phyloP scores from a whole-genome alignment of 148 eudicot genomes.

The Nepenthes gracilis region DNA sequence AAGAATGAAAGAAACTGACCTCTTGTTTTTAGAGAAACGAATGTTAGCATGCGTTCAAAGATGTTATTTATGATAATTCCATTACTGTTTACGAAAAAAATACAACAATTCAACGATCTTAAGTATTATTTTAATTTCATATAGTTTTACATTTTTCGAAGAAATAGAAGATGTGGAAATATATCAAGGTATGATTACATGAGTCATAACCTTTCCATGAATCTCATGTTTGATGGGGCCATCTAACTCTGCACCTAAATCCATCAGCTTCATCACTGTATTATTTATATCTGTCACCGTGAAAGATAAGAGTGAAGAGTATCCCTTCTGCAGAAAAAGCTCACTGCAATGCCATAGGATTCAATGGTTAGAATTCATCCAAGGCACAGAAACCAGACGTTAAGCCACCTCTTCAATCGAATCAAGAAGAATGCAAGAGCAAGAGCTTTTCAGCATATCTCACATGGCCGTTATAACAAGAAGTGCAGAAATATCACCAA shows the following conservation, averaged over 20 bases:
- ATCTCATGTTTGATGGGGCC: constrained; percentile 90
- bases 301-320: constrained; percentile 80
- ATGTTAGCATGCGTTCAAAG: no score
- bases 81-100: no score
- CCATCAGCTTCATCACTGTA: constrained; percentile 73
- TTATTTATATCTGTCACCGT: constrained; percentile 77
- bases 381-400: no score
- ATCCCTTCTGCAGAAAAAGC: constrained; percentile 41
- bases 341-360: constrained; percentile 39
- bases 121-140: no score
- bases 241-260: constrained; percentile 85
- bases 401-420: no score
- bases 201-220: constrained; percentile 65
- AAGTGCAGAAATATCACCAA: neutral
- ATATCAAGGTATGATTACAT: neutral
- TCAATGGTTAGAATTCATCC: no score
- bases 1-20: no score
- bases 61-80: no score
- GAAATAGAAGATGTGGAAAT: no score
- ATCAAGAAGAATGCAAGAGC: neutral
- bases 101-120: no score
- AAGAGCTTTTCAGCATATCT: neutral
- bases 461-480: neutral
- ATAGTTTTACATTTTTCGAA: no score
- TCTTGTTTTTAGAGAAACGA: no score